Evolutionary conservation across 257 asterid genomes (phyloP).

Genomic region (Solanum medicagineum): DNA sequence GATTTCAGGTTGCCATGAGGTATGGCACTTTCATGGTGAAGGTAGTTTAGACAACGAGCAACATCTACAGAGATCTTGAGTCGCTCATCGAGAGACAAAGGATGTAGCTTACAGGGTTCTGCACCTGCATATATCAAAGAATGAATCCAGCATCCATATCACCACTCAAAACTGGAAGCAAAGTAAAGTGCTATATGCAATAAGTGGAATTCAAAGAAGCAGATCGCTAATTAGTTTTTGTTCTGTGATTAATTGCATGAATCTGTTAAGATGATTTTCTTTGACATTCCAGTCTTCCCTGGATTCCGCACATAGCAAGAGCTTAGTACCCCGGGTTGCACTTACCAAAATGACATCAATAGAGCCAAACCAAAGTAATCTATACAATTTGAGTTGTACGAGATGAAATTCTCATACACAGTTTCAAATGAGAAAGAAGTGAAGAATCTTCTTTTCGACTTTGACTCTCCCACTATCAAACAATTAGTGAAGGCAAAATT

Average conservation of each 20-base stretch:
- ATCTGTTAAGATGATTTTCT: no score
- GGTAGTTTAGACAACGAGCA: slow-evolving; percentile 60
- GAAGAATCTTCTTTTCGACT: neutral
- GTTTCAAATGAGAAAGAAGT: neutral
- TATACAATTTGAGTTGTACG: neutral
- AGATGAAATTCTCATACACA: neutral
- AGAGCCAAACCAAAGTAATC: neutral
- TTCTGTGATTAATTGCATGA: neutral
- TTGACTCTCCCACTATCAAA: neutral
- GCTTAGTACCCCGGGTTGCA: neutral
- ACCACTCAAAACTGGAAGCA: neutral
- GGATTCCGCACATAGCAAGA: no score
- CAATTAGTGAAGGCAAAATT: neutral
- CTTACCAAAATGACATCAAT: neutral
- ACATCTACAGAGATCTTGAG: slow-evolving; percentile 51
- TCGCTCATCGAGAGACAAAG: slow-evolving; percentile 42
- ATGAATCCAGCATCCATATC: neutral
- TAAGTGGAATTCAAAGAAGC: neutral
- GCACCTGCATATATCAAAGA: slow-evolving; percentile 32
- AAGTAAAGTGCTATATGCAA: neutral
- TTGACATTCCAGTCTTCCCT: no score
- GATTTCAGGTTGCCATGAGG: slow-evolving; percentile 95
- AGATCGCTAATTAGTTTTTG: neutral
- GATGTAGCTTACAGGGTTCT: slow-evolving; percentile 31
- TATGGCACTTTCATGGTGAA: slow-evolving; percentile 66